Conservation (phyloP, 75 land plant genomes). For the Ceratopteris richardii region DNA sequence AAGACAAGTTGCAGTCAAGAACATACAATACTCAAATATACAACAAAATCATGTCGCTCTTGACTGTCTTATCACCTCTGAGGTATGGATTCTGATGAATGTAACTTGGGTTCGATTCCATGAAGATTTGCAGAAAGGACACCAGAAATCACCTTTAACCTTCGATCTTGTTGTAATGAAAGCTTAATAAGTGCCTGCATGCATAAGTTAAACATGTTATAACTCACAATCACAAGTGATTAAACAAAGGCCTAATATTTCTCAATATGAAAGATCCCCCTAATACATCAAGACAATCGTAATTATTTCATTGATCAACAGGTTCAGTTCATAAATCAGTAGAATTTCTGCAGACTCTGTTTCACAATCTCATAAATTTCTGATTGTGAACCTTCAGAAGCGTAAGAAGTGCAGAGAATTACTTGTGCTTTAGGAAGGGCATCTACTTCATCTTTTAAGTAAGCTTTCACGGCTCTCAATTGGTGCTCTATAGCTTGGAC, state of each 20-base stretch:
- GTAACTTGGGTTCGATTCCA: slow-evolving; percentile 1
- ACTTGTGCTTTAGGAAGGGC: slow-evolving; percentile 77
- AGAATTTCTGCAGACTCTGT: too few relatives aligned
- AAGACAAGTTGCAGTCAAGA: too few relatives aligned
- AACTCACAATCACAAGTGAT: neutral
- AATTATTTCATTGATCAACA: too few relatives aligned
- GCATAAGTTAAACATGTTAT: neutral
- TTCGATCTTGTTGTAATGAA: slow-evolving; percentile 46
- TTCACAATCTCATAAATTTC: too few relatives aligned
- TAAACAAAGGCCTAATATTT: neutral
- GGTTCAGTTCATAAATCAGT: too few relatives aligned
- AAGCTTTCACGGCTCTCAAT: slow-evolving; percentile 46
- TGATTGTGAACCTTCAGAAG: neutral
- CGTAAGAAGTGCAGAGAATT: neutral
- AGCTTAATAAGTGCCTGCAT: slow-evolving; percentile 50
- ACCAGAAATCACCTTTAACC: slow-evolving; percentile 46
- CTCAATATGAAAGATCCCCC: too few relatives aligned
- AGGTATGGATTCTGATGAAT: too few relatives aligned
- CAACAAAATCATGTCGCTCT: too few relatives aligned
- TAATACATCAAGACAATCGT: too few relatives aligned
- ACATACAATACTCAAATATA: too few relatives aligned
- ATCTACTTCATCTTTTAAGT: slow-evolving; percentile 48
- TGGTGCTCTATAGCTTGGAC: slow-evolving; percentile 64
- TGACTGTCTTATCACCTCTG: too few relatives aligned
- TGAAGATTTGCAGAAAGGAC: slow-evolving; percentile 34